A percentile compares a stretch with the other conserved stretches of the same genome.
phyloP scores from a whole-genome alignment of 225 moss, liverwort and hornwort species.

The Marchantia polymorpha region DNA sequence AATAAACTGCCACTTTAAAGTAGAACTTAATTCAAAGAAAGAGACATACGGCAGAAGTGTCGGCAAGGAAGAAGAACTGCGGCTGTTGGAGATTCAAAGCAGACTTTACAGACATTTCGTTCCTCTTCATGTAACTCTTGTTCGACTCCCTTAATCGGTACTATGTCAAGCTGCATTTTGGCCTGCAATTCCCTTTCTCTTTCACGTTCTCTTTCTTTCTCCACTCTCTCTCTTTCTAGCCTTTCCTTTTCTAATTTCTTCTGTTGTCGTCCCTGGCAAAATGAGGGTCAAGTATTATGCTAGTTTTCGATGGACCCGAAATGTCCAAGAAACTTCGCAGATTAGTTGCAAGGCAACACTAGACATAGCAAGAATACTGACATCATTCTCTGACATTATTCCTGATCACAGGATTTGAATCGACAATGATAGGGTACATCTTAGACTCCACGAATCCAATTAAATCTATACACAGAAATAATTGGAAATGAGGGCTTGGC shows the following conservation, averaged over 20 bases:
- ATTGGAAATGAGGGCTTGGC: slow-evolving; percentile 6
- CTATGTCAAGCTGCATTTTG: slow-evolving; percentile 31
- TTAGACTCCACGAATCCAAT: slow-evolving; percentile 4
- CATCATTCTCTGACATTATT: neutral
- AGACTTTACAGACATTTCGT: slow-evolving; percentile 60
- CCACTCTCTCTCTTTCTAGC: slow-evolving; percentile 42
- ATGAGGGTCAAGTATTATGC: slow-evolving; percentile 13
- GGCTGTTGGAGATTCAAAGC: slow-evolving; percentile 63
- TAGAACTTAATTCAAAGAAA: slow-evolving; percentile 20
- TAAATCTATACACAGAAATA: neutral
- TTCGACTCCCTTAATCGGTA: slow-evolving; percentile 35
- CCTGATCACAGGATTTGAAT: neutral
- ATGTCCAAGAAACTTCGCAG: neutral
- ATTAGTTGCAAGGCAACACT: neutral
- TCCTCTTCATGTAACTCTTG: slow-evolving; percentile 47
- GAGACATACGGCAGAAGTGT: slow-evolving; percentile 54
- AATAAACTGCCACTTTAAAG: neutral
- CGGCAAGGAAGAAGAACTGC: slow-evolving; percentile 62
- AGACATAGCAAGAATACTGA: neutral
- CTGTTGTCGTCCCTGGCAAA: slow-evolving; percentile 46
- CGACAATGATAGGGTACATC: neutral
- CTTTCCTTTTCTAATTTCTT: slow-evolving; percentile 48
- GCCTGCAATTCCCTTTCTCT: slow-evolving; percentile 42
- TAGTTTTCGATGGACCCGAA: neutral
- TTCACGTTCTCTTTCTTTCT: slow-evolving; percentile 43